Evolutionary conservation across 2,329 filamentous ascomycete species (phyloP).

Genomic region (Ophiocordyceps camponoti-saundersi): DNA sequence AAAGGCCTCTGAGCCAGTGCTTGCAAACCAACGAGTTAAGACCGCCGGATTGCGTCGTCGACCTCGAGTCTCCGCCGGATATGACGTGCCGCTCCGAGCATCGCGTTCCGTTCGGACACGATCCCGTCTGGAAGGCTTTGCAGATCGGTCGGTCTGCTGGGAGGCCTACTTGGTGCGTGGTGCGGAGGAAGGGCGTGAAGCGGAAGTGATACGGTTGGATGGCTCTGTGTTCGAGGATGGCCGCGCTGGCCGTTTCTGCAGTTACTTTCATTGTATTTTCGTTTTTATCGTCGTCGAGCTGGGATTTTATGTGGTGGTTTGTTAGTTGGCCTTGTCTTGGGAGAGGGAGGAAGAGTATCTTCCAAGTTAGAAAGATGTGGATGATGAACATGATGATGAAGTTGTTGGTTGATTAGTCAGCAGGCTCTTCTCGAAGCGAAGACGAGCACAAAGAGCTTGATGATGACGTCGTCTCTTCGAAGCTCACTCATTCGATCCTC

Average conservation of each 20-base stretch:
- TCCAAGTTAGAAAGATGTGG: too few species aligned
- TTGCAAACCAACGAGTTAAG: constrained; percentile 88
- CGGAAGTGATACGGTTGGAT: constrained; percentile 51
- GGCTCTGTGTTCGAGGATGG: constrained; percentile 39
- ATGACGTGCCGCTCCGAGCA: constrained; percentile 69
- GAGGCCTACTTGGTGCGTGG: constrained; percentile 72
- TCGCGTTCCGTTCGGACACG: constrained; percentile 69
- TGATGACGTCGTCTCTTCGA: too few species aligned
- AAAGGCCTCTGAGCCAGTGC: constrained; percentile 92
- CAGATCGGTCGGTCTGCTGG: constrained; percentile 66
- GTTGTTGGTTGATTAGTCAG: too few species aligned
- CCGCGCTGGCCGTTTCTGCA: constrained; percentile 9
- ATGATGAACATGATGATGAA: too few species aligned
- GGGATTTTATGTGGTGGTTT: too few species aligned
- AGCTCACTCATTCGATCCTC: too few species aligned
- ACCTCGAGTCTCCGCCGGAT: constrained; percentile 1
- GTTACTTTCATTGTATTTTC: too few species aligned
- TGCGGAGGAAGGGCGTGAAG: constrained; percentile 72
- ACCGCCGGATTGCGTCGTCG: constrained; percentile 23
- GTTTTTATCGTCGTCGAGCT: too few species aligned
- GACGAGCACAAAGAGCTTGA: too few species aligned
- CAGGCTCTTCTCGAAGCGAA: too few species aligned
- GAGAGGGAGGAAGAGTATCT: too few species aligned
- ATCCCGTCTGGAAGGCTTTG: constrained; percentile 68
- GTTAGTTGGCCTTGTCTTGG: too few species aligned